Percentiles rank a stretch among this genome's conserved stretches.
Conservation (phyloP, 2,329 filamentous ascomycete species). For the Colletotrichum trifolii region DNA sequence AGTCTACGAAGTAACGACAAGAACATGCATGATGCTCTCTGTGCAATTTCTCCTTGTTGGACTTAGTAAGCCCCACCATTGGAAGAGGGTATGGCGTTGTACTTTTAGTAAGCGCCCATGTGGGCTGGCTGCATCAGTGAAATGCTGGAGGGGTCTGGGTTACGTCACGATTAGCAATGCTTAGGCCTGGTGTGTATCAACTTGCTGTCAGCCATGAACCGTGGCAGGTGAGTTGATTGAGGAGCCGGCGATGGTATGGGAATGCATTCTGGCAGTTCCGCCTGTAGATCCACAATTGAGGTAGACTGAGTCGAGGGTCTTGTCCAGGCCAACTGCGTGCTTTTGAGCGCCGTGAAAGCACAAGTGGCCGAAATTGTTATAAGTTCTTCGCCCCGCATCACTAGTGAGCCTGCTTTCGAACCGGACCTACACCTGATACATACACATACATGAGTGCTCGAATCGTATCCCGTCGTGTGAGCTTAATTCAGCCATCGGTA, state of each 20-base stretch:
- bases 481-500: no score
- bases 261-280: no score
- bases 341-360: no score
- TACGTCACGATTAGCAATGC: constrained; percentile 51
- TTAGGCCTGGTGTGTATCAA: constrained; percentile 10
- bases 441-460: no score
- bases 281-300: no score
- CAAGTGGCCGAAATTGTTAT: no score
- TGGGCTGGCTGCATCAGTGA: constrained; percentile 1
- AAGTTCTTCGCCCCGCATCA: no score
- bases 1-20: not conserved
- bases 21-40: not conserved
- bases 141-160: constrained; percentile 30
- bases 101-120: constrained; percentile 28
- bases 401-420: no score
- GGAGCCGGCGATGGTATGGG: no score
- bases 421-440: no score
- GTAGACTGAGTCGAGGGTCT: not conserved
- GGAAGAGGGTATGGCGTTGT: constrained; percentile 14
- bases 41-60: not conserved
- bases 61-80: constrained; percentile 17
- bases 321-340: not conserved
- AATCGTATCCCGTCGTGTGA: no score
- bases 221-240: no score
- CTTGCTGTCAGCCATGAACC: not conserved